Conservation (phyloP, 2,329 filamentous ascomycete genomes). For the Monilinia fructicola region DNA sequence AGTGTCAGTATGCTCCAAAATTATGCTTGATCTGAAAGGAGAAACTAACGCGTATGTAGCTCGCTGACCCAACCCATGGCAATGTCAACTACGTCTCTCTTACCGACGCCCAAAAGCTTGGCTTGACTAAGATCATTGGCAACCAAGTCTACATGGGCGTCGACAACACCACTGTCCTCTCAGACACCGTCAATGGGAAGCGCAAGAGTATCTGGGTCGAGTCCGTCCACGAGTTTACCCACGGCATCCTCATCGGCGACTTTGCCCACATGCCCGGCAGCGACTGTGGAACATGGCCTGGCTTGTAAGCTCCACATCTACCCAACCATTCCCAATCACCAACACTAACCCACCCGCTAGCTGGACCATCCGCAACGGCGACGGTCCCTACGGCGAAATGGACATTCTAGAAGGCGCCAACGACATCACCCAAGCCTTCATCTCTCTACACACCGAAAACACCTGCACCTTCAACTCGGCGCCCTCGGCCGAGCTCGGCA, state of each 20-base stretch:
- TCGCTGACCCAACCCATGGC: constrained; percentile 32
- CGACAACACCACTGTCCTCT: constrained; percentile 31
- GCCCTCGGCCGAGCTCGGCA: constrained; percentile 22
- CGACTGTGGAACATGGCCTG: constrained; percentile 72
- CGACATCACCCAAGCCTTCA: constrained; percentile 42
- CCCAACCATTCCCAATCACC: constrained; percentile 14
- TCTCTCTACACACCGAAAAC: constrained; percentile 31
- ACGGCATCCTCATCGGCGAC: constrained; percentile 69
- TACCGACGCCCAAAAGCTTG: constrained; percentile 51
- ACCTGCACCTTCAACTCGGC: constrained; percentile 30
- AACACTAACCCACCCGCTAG: constrained; percentile 21
- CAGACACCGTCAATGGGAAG: constrained; percentile 43
- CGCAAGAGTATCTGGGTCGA: constrained; percentile 63
- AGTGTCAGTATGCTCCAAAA: constrained; percentile 21
- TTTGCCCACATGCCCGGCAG: constrained; percentile 72
- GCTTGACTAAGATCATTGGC: constrained; percentile 57
- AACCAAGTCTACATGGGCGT: constrained; percentile 56
- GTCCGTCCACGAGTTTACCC: constrained; percentile 60
- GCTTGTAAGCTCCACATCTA: constrained; percentile 48
- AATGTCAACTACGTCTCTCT: constrained; percentile 42
- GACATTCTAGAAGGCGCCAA: constrained; percentile 56
- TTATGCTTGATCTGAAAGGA: not conserved
- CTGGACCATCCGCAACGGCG: constrained; percentile 32
- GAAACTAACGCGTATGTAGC: constrained; percentile 20
- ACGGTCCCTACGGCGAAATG: constrained; percentile 35